A percentile compares a stretch with the other conserved stretches of the same genome.
Evolutionary conservation across 2,329 filamentous ascomycete genomes (phyloP).

Genomic region (Beauveria brongniartii): DNA sequence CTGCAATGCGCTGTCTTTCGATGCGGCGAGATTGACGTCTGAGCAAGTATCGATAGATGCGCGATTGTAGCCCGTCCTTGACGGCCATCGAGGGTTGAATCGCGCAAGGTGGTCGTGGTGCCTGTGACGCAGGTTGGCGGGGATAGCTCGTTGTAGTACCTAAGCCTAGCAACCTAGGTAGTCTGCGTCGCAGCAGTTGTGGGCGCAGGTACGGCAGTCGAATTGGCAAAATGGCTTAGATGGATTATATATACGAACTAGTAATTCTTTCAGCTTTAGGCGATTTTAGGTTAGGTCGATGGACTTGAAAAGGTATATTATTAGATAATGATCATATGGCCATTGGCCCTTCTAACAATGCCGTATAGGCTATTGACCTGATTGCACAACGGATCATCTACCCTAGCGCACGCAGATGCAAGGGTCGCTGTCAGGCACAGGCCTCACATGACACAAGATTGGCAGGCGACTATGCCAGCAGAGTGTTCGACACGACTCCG

Average conservation of each 20-base stretch:
- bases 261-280: too few species aligned
- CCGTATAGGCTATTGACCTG: too few species aligned
- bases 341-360: too few species aligned
- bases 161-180: conserved; percentile 19
- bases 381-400: not conserved
- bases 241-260: too few species aligned
- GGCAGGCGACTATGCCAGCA: not conserved
- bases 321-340: too few species aligned
- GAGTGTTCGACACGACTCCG: not conserved
- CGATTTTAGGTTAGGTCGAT: too few species aligned
- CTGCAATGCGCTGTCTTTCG: conserved; percentile 39
- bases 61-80: conserved; percentile 63
- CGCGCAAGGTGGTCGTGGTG: conserved; percentile 58
- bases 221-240: conserved; percentile 30
- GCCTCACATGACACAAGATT: too few species aligned
- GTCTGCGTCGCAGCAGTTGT: conserved; percentile 30
- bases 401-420: not conserved
- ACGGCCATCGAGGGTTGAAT: conserved; percentile 62
- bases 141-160: conserved; percentile 62
- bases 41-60: conserved; percentile 68
- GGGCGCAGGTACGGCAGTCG: conserved; percentile 22
- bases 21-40: conserved; percentile 50
- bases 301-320: too few species aligned
- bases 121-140: conserved; percentile 50
- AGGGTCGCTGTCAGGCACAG: not conserved